Evolutionary conservation across 768 basidiomycete species (phyloP), one percentile per base, ranked within the genome.

Genomic region (Pulveroboletus sp.): DNA sequence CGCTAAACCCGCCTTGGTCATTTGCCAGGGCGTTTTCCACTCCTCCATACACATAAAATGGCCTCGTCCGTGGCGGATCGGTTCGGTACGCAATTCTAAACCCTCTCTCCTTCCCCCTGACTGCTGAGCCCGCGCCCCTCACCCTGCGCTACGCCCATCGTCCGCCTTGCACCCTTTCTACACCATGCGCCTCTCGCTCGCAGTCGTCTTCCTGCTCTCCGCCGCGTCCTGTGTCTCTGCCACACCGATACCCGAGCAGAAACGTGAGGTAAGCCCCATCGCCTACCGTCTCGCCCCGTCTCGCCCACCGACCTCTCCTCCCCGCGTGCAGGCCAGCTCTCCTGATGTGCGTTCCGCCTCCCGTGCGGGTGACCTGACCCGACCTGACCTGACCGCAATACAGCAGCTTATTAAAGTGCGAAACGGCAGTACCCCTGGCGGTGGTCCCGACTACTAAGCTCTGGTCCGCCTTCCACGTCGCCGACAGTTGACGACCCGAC

Each of bases 181-280:
- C 26, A 31, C 18, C 41, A 64, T 64, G 63, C 63, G 60, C 39
- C 7, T 57, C 3, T 48, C 45, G 3, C 1, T 42, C 33, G 32
- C 53, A 14, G 3, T 55, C 41, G 5, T 55, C 15, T 27, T 49
- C 8, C 2, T 60, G 39, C 54, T 64, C 52, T 55, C 63, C 0
- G 46, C 52, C 5, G 41, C 42, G 0, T 55, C 52, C 0, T 51
- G 43, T 30, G 46, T 35, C n/a, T 28, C 59, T 14, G 50, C 57
- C n/a, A 45, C 28, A 5, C 46, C 49, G 27, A 28, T 64, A n/a
- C 54, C 60, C 10, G 24, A 51, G 0, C 8, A 24, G 5, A 43
- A 45, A 21, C 56, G 36, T 15, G 42, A 59, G 33, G 60, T 52
- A 48, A 35, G 54, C 50, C 30, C 8, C 12, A 10, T 3, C 39